phyloP scores from a whole-genome alignment of 306 rosid genomes.

The Mimosa bimucronata region DNA sequence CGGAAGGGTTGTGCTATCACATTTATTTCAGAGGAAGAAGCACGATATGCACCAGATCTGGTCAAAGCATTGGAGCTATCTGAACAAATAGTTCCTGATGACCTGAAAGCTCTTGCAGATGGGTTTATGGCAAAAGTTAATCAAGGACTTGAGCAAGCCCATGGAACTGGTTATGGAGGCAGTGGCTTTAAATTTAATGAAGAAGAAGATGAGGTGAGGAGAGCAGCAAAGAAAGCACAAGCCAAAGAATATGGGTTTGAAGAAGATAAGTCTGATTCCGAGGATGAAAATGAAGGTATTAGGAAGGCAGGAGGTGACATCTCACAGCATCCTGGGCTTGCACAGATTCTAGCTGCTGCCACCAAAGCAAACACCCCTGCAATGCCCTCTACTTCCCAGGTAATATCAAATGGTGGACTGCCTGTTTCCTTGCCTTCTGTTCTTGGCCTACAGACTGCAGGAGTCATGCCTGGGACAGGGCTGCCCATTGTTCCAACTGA shows the following conservation, averaged over 20 bases:
- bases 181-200: constrained; percentile 94
- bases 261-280: constrained; percentile 95
- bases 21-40: constrained; percentile 84
- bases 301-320: constrained; percentile 84
- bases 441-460: constrained; percentile 60
- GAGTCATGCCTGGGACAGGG: constrained; percentile 60
- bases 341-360: constrained; percentile 80
- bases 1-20: constrained; percentile 93
- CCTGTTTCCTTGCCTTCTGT: constrained; percentile 67
- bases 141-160: constrained; percentile 86
- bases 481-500: constrained; percentile 59
- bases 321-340: constrained; percentile 82
- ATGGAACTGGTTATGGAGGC: constrained; percentile 97
- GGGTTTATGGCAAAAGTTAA: constrained; percentile 79
- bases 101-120: constrained; percentile 78
- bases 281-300: constrained; percentile 87
- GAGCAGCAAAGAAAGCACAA: constrained; percentile 96
- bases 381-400: constrained; percentile 59
- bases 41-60: constrained; percentile 88
- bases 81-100: constrained; percentile 91
- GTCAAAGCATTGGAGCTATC: constrained; percentile 87
- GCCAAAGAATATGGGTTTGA: constrained; percentile 96
- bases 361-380: constrained; percentile 59
- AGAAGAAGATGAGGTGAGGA: constrained; percentile 95
- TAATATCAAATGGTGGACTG: constrained; percentile 64